Evolutionary conservation across 139 green algal genomes (phyloP).

Genomic region (Auxenochlorella pyrenoidosa): DNA sequence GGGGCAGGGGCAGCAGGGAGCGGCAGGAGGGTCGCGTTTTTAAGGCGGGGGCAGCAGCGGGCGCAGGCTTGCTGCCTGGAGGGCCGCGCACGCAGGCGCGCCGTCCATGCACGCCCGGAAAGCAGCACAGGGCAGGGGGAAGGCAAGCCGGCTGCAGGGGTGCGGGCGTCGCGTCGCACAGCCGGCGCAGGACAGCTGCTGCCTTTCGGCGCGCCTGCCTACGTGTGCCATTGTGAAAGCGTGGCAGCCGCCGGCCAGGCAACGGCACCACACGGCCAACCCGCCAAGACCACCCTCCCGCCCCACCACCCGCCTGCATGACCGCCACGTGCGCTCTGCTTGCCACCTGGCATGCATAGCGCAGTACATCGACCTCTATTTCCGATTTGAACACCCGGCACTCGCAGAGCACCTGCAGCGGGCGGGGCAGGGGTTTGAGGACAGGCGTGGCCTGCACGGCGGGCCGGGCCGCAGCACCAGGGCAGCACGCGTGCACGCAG

Average conservation of each 20-base stretch:
- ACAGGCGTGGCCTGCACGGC: too few species aligned
- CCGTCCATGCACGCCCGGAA: too few species aligned
- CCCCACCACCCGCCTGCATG: conserved; percentile 14
- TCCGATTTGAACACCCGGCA: conserved; percentile 72
- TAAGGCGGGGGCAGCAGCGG: background rate
- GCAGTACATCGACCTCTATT: conserved; percentile 78
- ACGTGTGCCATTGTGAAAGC: too few species aligned
- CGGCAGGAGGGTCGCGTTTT: background rate
- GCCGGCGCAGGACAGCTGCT: background rate
- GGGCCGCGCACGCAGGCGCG: too few species aligned
- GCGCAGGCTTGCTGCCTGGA: background rate
- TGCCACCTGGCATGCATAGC: conserved; percentile 74
- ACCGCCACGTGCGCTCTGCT: conserved; percentile 78
- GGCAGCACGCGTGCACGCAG: too few species aligned
- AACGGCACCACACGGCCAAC: too few species aligned
- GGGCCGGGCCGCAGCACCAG: too few species aligned
- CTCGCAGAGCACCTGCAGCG: conserved; percentile 50
- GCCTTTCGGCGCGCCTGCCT: too few species aligned
- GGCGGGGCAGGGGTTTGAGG: background rate
- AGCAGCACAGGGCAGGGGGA: too few species aligned
- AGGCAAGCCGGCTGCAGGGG: too few species aligned
- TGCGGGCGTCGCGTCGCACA: too few species aligned
- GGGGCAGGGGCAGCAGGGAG: background rate
- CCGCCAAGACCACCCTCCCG: too few species aligned
- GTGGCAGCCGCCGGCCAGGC: background rate